Conservation (phyloP, 768 basidiomycete species). For the Tylopilus intermedius region DNA sequence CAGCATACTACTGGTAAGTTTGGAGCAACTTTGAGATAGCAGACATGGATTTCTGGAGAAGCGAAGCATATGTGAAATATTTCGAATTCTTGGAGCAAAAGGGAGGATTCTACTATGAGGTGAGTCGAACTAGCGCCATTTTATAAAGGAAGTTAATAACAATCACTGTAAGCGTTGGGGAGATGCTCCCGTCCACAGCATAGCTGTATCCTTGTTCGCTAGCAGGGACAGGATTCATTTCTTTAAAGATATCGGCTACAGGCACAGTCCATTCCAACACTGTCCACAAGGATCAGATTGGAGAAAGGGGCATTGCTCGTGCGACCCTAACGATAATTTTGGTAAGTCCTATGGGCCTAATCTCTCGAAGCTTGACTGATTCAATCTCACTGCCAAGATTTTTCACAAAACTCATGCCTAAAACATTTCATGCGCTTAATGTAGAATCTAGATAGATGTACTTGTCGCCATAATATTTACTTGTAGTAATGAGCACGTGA, state of each 20-base stretch:
- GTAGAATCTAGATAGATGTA: slow-evolving; percentile 8
- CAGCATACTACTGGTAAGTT: slow-evolving; percentile 43
- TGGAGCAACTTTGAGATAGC: slow-evolving; percentile 96
- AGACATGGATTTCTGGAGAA: slow-evolving; percentile 77
- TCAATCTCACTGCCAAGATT: slow-evolving; percentile 12
- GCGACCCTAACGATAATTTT: slow-evolving; percentile 68
- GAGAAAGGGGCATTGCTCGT: slow-evolving; percentile 80
- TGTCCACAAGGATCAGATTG: slow-evolving; percentile 79
- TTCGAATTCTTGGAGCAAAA: slow-evolving; percentile 75
- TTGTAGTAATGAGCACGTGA: slow-evolving; percentile 1
- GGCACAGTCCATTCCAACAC: slow-evolving; percentile 92
- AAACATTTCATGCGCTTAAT: slow-evolving; percentile 25
- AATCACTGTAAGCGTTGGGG: slow-evolving; percentile 67
- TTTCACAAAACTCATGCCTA: slow-evolving; percentile 26
- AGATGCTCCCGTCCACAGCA: slow-evolving; percentile 88
- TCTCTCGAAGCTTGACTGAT: slow-evolving; percentile 3
- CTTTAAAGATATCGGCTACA: slow-evolving; percentile 91
- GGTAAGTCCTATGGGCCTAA: slow-evolving; percentile 38
- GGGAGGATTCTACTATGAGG: slow-evolving; percentile 91
- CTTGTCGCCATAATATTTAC: neutral
- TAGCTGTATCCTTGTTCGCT: slow-evolving; percentile 86
- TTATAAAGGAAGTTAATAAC: slow-evolving; percentile 4
- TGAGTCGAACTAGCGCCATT: slow-evolving; percentile 11
- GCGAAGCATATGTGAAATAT: slow-evolving; percentile 76
- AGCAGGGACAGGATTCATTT: slow-evolving; percentile 89